Evolutionary conservation across 2,329 filamentous ascomycete species (phyloP), one percentile per base, ranked within the genome.

Genomic region (Calonectria naviculata): DNA sequence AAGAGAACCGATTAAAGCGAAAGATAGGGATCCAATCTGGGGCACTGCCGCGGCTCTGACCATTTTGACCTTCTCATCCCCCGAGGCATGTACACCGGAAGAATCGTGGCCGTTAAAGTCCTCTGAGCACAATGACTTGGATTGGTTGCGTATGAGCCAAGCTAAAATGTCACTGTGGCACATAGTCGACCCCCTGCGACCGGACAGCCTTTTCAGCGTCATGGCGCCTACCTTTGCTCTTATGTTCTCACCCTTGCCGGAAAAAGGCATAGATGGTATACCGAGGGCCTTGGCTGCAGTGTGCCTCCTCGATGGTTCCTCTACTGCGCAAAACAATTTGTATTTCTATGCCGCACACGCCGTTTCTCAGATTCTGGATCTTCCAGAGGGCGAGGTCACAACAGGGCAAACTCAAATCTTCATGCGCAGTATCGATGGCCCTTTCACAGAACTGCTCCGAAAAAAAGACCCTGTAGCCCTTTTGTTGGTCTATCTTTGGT

Each of bases 21-120:
- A 76, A 62, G 84, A 85, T 21, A 85, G 81, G 47, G 86, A 88
- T 71, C 75, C 86, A 15, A 82, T 88, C 4, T 88, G 86, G 86
- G 84, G 80, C 3, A 85, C 85, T 7, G 85, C 85, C 0, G 84
- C 85, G 26, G 82, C 83, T 9, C 72, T 88, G 0, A 82, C 80
- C 1, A 75, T 87, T 2, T 54, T 87, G 1, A 73, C 81, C 0
- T 86, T 87, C 70, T 80, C 84, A 0, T 83, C 81, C 2, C 79
- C 84, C 0, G 84, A 87, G 52, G 81, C 82, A 2, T 63, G 61
- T 56, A 71, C 64, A 0, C 73, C 80, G 0, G 78, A 81, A 52
- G 71, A 81, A 15, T 76, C 82, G 0, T 85, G 83, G 83, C 83
- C 83, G 1, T 38, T 84, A 0, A 80, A 73, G 1, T 15, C 76